Conservation (phyloP, 805 yeast species). For the Diddensiella santjacobensis region DNA sequence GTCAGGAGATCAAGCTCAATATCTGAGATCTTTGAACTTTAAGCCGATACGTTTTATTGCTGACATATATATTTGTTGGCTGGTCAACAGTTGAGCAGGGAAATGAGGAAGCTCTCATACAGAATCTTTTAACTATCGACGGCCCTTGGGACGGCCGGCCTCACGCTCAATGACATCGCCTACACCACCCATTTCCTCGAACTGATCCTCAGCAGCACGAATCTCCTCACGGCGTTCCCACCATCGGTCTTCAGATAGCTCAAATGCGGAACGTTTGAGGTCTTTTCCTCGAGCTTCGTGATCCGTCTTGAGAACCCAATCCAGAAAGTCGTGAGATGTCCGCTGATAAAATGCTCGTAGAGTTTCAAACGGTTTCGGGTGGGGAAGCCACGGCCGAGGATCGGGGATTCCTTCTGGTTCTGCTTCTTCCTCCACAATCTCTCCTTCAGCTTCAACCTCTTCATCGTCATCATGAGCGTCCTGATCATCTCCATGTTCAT, state of each 20-base stretch:
- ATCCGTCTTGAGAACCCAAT: conserved; percentile 88
- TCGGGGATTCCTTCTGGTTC: conserved; percentile 73
- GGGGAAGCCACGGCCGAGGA: conserved; percentile 94
- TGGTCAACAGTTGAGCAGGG: too few relatives aligned
- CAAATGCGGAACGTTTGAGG: conserved; percentile 84
- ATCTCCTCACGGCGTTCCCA: conserved; percentile 98
- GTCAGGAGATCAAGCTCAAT: too few relatives aligned
- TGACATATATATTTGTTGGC: too few relatives aligned
- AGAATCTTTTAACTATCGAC: background rate
- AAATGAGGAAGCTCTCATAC: too few relatives aligned
- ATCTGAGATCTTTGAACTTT: too few relatives aligned
- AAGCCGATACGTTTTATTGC: too few relatives aligned
- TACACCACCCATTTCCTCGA: conserved; percentile 88
- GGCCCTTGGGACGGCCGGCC: conserved; percentile 9
- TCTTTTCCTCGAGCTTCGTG: conserved; percentile 85
- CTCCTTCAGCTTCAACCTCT: conserved; percentile 46
- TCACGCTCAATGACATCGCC: conserved; percentile 83
- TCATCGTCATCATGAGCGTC: conserved; percentile 41
- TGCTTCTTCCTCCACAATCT: conserved; percentile 65
- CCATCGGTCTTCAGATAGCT: conserved; percentile 90
- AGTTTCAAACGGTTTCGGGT: conserved; percentile 89
- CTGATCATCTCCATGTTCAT: conserved; percentile 50
- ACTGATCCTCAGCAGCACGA: conserved; percentile 78
- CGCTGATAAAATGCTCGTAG: conserved; percentile 81
- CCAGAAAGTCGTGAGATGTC: conserved; percentile 80